Evolutionary conservation across 2,329 filamentous ascomycete genomes (phyloP), one percentile per base, ranked within the genome.

Genomic region (Didymosphaeria variabile): DNA sequence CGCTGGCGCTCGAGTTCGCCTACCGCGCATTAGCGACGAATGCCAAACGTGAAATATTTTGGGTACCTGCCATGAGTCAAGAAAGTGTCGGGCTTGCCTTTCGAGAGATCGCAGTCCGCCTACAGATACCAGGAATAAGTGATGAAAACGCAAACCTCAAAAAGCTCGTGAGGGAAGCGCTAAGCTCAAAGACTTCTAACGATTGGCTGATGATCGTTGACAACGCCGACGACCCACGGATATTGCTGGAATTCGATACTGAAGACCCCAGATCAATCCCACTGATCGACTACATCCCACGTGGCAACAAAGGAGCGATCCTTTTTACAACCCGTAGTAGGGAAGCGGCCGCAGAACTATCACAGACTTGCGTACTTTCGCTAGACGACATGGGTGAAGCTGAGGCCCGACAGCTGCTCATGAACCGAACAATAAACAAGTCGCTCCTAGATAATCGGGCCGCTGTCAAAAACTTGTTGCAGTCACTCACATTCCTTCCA

Each of bases 391-490:
- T 47, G 45, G 29, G 45, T 21, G 23, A 17, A 29, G 23, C 45
- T 47, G 45, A 47, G 17, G 45, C 45, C n/a, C 13, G 23, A 31
- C 45, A 47, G 9, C 45, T 47, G 7, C 45, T 47, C 7, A 13
- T 31, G 45, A 9, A 21, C 8, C 45, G 45, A 31, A 31, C 31
- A 60, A 2, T 6, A 58, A 23, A 46, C 23, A 1, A 42, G 21
- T 7, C 63, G 77, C 34, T 52, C 38, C 53, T 63, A 3, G 5
- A 57, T 7, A n/a, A 59, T 12, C 17, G 64, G 13, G 21, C 58
- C 46, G 32, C 51, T 23, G 57, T 66, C n/a, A 45, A 55, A 15
- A 55, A 63, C 7, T 58, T 81, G 19, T 65, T 82, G 1, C 45
- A 72, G 65, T 74, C 58, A 32, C 63, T 67, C 19, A 49, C 54